Percentiles rank a stretch among this genome's conserved stretches.
phyloP scores from a whole-genome alignment of 1,139 yeast genomes.

The Taiozyma sp. region DNA sequence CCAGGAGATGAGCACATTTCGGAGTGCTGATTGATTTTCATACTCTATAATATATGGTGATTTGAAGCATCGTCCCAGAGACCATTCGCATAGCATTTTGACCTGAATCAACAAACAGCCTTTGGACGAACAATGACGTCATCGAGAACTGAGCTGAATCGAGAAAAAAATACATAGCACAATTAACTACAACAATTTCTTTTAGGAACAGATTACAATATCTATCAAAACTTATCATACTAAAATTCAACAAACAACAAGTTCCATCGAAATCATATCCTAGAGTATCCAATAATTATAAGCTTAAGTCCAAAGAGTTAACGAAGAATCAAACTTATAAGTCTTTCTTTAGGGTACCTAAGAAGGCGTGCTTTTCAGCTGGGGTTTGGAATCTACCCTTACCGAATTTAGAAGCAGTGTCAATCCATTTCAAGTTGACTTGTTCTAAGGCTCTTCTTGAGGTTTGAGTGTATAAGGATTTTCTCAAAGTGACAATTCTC shows the following conservation, averaged over 20 bases:
- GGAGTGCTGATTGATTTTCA: too few species aligned
- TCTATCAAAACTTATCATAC: slow-evolving; percentile 2
- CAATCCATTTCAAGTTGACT: slow-evolving; percentile 98
- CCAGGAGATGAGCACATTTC: too few species aligned
- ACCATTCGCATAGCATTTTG: too few species aligned
- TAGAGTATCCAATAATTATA: neutral
- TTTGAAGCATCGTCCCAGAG: too few species aligned
- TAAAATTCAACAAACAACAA: neutral
- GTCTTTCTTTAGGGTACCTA: slow-evolving; percentile 99
- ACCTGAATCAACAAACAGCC: too few species aligned
- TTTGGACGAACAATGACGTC: too few species aligned
- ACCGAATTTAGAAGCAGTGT: slow-evolving; percentile 99
- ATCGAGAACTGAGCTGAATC: too few species aligned
- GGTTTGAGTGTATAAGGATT: slow-evolving; percentile 96
- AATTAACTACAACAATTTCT: neutral
- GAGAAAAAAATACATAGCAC: too few species aligned
- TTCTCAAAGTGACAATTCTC: slow-evolving; percentile 99
- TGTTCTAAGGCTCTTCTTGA: slow-evolving; percentile 97
- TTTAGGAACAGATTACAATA: neutral
- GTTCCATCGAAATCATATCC: neutral
- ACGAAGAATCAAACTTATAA: slow-evolving; percentile 26
- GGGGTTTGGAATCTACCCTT: slow-evolving; percentile 99
- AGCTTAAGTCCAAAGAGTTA: neutral
- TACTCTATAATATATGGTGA: too few species aligned
- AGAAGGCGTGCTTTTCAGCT: slow-evolving; percentile 99